These are phyloP conservation scores for Collybia nuda DNA, from an alignment of 768 basidiomycete genomes.

Conservation along the genomic window DNA sequence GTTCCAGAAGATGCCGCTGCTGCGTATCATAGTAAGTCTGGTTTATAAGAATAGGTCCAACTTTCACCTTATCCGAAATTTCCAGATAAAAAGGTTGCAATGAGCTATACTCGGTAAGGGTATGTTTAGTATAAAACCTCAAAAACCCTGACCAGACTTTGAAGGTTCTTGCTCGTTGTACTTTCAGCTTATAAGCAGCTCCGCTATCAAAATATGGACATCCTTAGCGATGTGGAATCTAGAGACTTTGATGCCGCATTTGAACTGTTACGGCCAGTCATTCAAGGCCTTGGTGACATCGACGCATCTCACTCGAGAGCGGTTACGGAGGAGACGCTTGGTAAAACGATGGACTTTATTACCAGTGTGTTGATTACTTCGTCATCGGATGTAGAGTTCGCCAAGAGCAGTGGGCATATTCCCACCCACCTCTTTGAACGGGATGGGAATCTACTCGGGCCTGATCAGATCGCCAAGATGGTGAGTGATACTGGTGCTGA, in stretches of 20 bases:
- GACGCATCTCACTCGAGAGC: slow-evolving; percentile 4
- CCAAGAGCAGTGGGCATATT: too few species aligned
- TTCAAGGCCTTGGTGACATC: slow-evolving; percentile 25
- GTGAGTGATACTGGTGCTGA: too few species aligned
- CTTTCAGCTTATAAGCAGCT: slow-evolving; percentile 52
- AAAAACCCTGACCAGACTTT: background rate
- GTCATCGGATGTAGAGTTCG: too few species aligned
- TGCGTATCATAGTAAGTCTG: slow-evolving; percentile 20
- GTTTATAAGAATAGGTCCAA: too few species aligned
- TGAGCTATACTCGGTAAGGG: slow-evolving; percentile 31
- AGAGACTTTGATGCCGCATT: slow-evolving; percentile 50
- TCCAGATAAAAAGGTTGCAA: slow-evolving; percentile 24
- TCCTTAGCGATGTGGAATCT: slow-evolving; percentile 44
- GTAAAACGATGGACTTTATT: background rate
- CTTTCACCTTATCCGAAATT: too few species aligned
- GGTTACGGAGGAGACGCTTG: background rate
- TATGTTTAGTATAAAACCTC: background rate
- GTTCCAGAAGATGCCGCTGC: slow-evolving; percentile 26
- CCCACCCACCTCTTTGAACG: too few species aligned
- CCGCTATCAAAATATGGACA: slow-evolving; percentile 33
- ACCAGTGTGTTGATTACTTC: too few species aligned
- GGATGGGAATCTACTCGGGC: too few species aligned
- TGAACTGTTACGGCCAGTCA: slow-evolving; percentile 19
- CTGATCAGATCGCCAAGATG: too few species aligned
- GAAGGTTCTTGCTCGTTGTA: slow-evolving; percentile 46